Percentiles rank a stretch among this genome's conserved stretches.
phyloP scores from a whole-genome alignment of 2,329 filamentous ascomycete species.

The Alternaria consortialis region DNA sequence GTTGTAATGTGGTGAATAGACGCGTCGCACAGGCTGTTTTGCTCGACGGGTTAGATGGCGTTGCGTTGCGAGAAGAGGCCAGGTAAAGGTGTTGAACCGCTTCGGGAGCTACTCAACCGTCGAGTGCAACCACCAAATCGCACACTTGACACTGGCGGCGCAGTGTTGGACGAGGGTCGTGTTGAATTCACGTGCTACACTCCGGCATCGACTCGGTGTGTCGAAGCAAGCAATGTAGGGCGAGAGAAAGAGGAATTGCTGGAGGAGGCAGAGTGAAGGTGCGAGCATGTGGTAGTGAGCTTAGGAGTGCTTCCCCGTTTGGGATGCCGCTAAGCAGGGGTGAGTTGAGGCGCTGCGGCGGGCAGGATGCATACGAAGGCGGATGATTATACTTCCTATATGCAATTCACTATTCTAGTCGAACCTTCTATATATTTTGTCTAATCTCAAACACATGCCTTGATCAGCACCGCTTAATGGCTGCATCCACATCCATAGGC shows the following conservation, averaged over 20 bases:
- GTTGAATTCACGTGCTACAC: constrained; percentile 5
- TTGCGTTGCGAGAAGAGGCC: constrained; percentile 32
- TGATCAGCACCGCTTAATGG: neutral
- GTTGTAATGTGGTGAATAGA: constrained; percentile 9
- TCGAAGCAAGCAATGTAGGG: constrained; percentile 12
- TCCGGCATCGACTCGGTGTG: constrained; percentile 3
- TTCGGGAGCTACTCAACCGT: constrained; percentile 29
- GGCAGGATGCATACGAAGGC: neutral
- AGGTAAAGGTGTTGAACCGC: constrained; percentile 30
- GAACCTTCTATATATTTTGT: no score
- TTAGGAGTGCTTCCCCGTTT: constrained; percentile 24
- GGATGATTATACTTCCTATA: neutral
- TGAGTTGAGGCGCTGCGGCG: constrained; percentile 12
- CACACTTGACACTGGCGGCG: constrained; percentile 5
- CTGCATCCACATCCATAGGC: neutral
- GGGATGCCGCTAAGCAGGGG: constrained; percentile 29
- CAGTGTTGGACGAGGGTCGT: neutral
- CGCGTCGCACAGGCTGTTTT: constrained; percentile 21
- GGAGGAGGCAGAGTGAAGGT: constrained; percentile 33
- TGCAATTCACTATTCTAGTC: neutral
- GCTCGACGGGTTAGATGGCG: constrained; percentile 12
- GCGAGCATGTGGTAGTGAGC: constrained; percentile 35
- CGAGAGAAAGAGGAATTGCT: constrained; percentile 18
- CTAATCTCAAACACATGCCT: neutral
- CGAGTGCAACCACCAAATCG: constrained; percentile 19